A percentile compares a stretch with the other conserved stretches of the same genome.
phyloP scores from a whole-genome alignment of 176 grass and related monocot species.

The Eleusine coracana region DNA sequence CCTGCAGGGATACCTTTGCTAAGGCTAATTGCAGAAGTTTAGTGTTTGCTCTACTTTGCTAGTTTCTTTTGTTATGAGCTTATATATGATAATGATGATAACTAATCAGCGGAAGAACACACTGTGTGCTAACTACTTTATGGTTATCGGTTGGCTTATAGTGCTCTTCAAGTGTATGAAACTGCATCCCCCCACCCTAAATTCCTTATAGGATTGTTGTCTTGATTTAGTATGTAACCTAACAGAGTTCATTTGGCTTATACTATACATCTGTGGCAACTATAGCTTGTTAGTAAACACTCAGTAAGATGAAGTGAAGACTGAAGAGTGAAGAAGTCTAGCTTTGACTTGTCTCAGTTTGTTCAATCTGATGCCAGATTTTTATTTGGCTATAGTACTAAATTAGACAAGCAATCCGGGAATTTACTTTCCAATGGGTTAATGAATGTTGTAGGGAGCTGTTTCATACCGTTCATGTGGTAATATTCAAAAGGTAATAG shows the following conservation, averaged over 20 bases:
- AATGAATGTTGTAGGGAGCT: neutral
- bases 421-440: neutral
- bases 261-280: neutral
- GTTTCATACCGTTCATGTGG: neutral
- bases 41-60: neutral
- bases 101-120: neutral
- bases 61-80: neutral
- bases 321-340: neutral
- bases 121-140: neutral
- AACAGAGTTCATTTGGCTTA: neutral
- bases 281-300: neutral
- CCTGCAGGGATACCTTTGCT: neutral
- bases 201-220: neutral
- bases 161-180: neutral
- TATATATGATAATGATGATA: neutral
- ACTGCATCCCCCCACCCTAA: neutral
- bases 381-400: neutral
- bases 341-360: too few species aligned
- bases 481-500: neutral
- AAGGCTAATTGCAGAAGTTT: neutral
- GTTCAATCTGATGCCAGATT: neutral
- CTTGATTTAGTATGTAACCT: neutral
- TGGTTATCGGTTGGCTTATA: neutral
- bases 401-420: neutral
- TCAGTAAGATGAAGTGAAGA: neutral